Base-by-base conservation (phyloP, 441 rosid species). In the Populus hybrid region DNA sequence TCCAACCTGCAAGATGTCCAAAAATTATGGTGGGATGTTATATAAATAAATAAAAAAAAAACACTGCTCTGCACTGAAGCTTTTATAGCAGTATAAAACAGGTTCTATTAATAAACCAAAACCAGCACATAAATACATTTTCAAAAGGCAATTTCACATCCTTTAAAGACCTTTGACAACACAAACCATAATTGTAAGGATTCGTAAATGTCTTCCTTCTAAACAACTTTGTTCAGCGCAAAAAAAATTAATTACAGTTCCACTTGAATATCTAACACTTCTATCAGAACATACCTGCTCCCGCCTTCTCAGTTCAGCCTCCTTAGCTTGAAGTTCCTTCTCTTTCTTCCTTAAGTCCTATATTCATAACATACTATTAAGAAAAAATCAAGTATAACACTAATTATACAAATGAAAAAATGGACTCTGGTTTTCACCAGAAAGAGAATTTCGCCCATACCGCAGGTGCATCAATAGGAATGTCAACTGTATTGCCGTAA, bases 311-410 rank as follows among this genome's bases (percentile, higher is more conserved):
- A 93, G 86, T 71, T 95, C 98, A 80, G 90, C 83, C 86, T 93
- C 98, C 90, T 92, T 95, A 65, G 92, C 93, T 80, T 90, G 97
- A 35, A 95, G 98, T 79, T 92, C 98, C 82, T 79, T 93, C 88
- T 95, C 99, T 82, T 89, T 94, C 87, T 88, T 93, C 81, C 83
- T 91, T 83, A 90, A 83, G 82, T 94, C 95, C 97, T 90, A 81
- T 10, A 82, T 81, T 50, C 61, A 80, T 50, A 76, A 71, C 42
- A 73, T 8, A 79, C 65, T 31, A 72, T 73, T 67, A 20, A 85
- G 77, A 29, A 84, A 29, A 74, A n/a, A 35, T 72, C 28, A 23
- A 66, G 14, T 74, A 56, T 56, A 75, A 69, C 35, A 33, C 16
- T 69, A 23, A 72, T 31, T 21, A 78, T 7, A 26, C 9, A 50